Evolutionary conservation across 352 stramenopile genomes (phyloP).

Genomic region (Phytophthora pseudosyringae): DNA sequence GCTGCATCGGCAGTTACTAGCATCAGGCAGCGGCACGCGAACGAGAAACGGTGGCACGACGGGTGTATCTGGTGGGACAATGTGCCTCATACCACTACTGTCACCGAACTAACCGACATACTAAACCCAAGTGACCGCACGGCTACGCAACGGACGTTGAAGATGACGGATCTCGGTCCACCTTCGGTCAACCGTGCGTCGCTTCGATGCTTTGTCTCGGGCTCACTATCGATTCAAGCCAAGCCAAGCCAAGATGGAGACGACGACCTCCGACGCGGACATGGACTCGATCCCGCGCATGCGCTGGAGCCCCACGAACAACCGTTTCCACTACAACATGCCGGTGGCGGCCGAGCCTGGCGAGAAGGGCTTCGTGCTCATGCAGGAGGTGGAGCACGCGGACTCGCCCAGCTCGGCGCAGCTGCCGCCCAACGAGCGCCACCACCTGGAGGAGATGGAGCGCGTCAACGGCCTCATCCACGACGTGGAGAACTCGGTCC

Average conservation of each 20-base stretch:
- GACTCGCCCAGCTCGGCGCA: slow-evolving; percentile 49
- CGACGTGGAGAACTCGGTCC: slow-evolving; percentile 72
- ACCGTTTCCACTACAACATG: slow-evolving; percentile 83
- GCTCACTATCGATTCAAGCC: slow-evolving; percentile 5
- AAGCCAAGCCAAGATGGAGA: slow-evolving; percentile 38
- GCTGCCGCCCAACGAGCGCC: slow-evolving; percentile 59
- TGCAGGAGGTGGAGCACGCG: slow-evolving; percentile 71
- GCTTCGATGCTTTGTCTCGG: not conserved
- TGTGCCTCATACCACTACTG: not conserved
- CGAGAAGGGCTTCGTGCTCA: slow-evolving; percentile 65
- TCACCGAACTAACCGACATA: slow-evolving; percentile 1
- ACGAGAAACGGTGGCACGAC: slow-evolving; percentile 3
- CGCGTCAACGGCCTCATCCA: slow-evolving; percentile 75
- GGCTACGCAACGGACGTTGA: not conserved
- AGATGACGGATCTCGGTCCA: not conserved
- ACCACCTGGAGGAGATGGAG: slow-evolving; percentile 79
- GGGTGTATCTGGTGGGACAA: not conserved
- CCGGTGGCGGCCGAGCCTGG: slow-evolving; percentile 68
- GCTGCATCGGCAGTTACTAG: slow-evolving; percentile 25
- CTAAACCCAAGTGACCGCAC: not conserved
- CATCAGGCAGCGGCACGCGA: not conserved
- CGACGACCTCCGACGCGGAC: slow-evolving; percentile 53
- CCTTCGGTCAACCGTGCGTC: not conserved
- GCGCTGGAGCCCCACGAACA: slow-evolving; percentile 72
- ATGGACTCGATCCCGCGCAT: slow-evolving; percentile 74